Conservation (phyloP, 257 asterid species). For the Schizonepeta tenuifolia region DNA sequence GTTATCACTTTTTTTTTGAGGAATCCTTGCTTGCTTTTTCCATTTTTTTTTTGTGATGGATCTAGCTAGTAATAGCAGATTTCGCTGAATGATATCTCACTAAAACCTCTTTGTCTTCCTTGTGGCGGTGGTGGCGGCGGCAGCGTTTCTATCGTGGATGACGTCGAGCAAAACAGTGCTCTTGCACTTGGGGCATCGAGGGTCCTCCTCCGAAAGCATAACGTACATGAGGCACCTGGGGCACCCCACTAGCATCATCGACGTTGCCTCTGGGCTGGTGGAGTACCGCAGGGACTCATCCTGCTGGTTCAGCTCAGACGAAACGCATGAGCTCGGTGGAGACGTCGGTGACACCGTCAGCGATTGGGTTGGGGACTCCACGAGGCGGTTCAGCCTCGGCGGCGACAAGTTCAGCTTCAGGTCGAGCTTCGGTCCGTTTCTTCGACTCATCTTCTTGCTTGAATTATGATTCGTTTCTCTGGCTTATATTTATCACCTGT, state of each 20-base stretch:
- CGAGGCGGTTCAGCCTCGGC: constrained; percentile 43
- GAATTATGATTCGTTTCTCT: background rate
- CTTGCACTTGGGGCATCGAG: constrained; percentile 88
- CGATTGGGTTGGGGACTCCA: constrained; percentile 55
- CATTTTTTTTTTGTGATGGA: background rate
- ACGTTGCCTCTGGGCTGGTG: constrained; percentile 58
- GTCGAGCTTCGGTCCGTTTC: constrained; percentile 53
- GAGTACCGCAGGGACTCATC: constrained; percentile 55
- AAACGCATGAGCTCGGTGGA: constrained; percentile 61
- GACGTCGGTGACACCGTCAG: constrained; percentile 48
- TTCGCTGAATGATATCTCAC: background rate
- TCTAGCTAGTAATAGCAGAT: background rate
- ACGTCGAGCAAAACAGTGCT: constrained; percentile 79
- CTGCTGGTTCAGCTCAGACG: constrained; percentile 66
- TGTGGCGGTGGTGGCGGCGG: background rate
- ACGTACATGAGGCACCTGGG: constrained; percentile 91
- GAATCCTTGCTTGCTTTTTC: background rate
- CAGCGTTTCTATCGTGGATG: constrained; percentile 35
- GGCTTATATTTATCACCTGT: background rate
- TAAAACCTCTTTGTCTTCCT: constrained; percentile 45
- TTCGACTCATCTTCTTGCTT: constrained; percentile 35
- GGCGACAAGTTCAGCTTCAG: constrained; percentile 63
- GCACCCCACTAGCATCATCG: constrained; percentile 77
- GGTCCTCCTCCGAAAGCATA: constrained; percentile 83
- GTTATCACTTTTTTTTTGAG: background rate